Conservation (phyloP, 441 rosid genomes). For the Geranium incanum region DNA sequence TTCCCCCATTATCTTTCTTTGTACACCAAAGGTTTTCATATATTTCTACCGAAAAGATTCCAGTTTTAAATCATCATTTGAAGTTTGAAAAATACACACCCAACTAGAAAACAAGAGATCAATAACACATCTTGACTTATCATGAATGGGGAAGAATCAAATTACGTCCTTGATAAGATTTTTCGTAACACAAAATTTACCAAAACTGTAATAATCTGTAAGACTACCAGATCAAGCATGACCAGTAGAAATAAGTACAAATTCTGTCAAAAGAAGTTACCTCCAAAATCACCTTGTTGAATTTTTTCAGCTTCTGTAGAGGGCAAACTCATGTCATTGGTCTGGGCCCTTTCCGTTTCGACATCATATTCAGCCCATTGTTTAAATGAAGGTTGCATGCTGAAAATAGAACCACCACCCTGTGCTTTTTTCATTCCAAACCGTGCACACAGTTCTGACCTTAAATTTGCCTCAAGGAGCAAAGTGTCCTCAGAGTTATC, state of each 20-base stretch:
- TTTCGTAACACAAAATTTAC: background rate
- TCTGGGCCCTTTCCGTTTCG: constrained; percentile 58
- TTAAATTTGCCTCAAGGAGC: constrained; percentile 71
- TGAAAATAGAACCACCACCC: constrained; percentile 30
- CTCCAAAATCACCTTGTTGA: constrained; percentile 40
- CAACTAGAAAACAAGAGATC: background rate
- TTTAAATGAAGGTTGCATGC: constrained; percentile 41
- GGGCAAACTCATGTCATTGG: constrained; percentile 39
- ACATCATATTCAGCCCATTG: constrained; percentile 42
- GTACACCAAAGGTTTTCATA: background rate
- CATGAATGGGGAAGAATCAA: constrained; percentile 4
- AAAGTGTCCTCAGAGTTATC: constrained; percentile 44
- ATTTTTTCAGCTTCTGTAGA: constrained; percentile 36
- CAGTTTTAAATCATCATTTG: constrained; percentile 3
- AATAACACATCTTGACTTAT: background rate
- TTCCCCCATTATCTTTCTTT: background rate
- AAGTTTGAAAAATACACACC: background rate
- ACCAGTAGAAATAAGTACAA: background rate
- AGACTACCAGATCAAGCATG: background rate
- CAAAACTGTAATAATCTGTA: background rate
- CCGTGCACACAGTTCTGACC: constrained; percentile 76
- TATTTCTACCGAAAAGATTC: background rate
- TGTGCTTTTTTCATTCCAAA: constrained; percentile 43
- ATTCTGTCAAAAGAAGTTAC: constrained; percentile 28
- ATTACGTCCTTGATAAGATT: background rate